Evolutionary conservation across 345 rosid species (phyloP).

Genomic region (Aurinia saxatilis): DNA sequence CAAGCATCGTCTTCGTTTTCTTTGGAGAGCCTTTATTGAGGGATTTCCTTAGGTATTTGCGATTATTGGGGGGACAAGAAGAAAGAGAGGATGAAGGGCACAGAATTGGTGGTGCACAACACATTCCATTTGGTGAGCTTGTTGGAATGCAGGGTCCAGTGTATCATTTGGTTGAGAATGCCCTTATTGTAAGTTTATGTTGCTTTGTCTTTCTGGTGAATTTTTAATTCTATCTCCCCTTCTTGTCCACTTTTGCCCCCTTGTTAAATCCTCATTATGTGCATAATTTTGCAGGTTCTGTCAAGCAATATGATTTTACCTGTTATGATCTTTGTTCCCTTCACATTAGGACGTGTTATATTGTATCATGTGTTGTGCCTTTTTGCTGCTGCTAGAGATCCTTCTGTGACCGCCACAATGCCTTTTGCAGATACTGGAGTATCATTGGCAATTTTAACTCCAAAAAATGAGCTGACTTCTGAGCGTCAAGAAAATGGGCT

Average conservation of each 20-base stretch:
- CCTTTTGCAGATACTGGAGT: constrained; percentile 60
- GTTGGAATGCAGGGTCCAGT: constrained; percentile 99
- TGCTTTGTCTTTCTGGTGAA: background rate
- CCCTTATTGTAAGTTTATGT: constrained; percentile 75
- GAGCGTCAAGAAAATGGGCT: constrained; percentile 54
- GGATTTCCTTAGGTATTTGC: constrained; percentile 88
- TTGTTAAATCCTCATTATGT: background rate
- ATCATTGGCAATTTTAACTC: no score
- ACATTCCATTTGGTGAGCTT: constrained; percentile 97
- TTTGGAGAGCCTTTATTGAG: constrained; percentile 92
- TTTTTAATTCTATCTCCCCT: background rate
- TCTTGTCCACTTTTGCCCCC: no score
- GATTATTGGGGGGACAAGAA: no score
- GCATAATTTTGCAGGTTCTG: constrained; percentile 61
- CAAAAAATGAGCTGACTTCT: constrained; percentile 76
- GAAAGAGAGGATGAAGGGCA: constrained; percentile 95
- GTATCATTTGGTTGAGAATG: constrained; percentile 98
- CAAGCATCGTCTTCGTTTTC: constrained; percentile 92
- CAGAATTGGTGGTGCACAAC: constrained; percentile 95
- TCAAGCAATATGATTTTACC: constrained; percentile 99
- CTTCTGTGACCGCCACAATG: constrained; percentile 35
- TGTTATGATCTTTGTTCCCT: constrained; percentile 85
- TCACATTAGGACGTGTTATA: constrained; percentile 75
- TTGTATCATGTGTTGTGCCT: constrained; percentile 69
- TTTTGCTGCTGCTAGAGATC: constrained; percentile 73